Evolutionary conservation across 768 basidiomycete genomes (phyloP).

Genomic region (Amanita molliuscula): DNA sequence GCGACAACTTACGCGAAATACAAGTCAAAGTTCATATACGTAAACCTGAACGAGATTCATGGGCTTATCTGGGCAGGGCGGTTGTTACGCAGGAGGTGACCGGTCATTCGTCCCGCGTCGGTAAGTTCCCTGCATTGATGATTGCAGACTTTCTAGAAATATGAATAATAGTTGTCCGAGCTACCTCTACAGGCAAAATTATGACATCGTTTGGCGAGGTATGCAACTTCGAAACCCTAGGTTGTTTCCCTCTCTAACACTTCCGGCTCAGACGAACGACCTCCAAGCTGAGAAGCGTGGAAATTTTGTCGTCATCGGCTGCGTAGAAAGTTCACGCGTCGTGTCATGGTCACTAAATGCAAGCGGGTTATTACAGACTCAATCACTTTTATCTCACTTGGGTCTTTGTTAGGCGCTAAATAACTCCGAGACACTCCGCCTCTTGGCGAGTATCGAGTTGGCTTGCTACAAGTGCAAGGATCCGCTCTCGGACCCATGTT

Average conservation of each 20-base stretch:
- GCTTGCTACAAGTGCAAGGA: slow-evolving; percentile 73
- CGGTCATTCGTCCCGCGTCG: slow-evolving; percentile 73
- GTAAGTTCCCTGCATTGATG: slow-evolving; percentile 30
- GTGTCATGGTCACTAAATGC: slow-evolving; percentile 84
- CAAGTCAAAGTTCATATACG: slow-evolving; percentile 81
- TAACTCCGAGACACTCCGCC: slow-evolving; percentile 71
- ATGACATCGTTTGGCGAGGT: slow-evolving; percentile 67
- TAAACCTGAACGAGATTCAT: slow-evolving; percentile 67
- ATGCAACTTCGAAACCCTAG: slow-evolving; percentile 12
- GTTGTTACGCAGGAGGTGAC: slow-evolving; percentile 64
- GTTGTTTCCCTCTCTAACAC: background rate
- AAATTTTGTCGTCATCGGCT: slow-evolving; percentile 78
- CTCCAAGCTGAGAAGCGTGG: slow-evolving; percentile 82
- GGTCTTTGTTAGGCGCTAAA: slow-evolving; percentile 52
- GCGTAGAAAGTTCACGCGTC: slow-evolving; percentile 62
- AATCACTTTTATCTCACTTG: slow-evolving; percentile 5
- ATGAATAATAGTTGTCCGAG: slow-evolving; percentile 42
- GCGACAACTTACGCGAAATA: slow-evolving; percentile 63
- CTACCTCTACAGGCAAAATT: slow-evolving; percentile 54
- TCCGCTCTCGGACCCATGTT: slow-evolving; percentile 55
- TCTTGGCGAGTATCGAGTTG: slow-evolving; percentile 77
- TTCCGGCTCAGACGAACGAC: slow-evolving; percentile 39
- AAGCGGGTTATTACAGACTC: slow-evolving; percentile 15
- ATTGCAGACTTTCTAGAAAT: background rate
- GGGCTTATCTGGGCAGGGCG: slow-evolving; percentile 75